phyloP scores from a whole-genome alignment of 2,329 filamentous ascomycete species.

The Sordariomycetes sp. region DNA sequence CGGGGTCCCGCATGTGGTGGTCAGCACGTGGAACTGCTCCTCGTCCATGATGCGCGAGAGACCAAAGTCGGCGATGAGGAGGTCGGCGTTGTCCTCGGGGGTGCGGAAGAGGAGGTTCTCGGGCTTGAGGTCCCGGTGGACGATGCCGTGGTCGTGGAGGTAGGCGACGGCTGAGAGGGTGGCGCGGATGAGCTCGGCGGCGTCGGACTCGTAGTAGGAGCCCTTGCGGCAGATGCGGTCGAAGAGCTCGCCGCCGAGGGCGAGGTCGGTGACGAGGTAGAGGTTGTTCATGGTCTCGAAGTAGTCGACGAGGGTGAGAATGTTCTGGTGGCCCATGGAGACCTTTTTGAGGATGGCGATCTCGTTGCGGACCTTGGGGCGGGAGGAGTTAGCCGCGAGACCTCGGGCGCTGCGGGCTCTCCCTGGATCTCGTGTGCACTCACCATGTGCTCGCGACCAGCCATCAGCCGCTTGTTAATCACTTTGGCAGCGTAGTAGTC shows the following conservation, averaged over 20 bases:
- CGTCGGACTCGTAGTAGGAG: constrained; percentile 96
- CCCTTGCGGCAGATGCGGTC: constrained; percentile 98
- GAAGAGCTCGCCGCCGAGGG: constrained; percentile 91
- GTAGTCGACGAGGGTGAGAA: constrained; percentile 94
- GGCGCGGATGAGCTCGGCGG: constrained; percentile 86
- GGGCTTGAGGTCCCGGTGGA: constrained; percentile 94
- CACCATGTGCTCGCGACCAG: constrained; percentile 96
- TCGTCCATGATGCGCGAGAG: constrained; percentile 97
- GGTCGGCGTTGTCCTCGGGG: constrained; percentile 92
- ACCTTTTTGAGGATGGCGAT: constrained; percentile 95
- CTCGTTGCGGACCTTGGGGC: constrained; percentile 76
- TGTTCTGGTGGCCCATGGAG: constrained; percentile 99
- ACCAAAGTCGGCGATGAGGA: constrained; percentile 95
- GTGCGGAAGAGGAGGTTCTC: constrained; percentile 96
- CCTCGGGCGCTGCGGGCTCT: background rate
- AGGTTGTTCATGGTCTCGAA: constrained; percentile 99
- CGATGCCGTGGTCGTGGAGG: constrained; percentile 95
- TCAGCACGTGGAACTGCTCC: constrained; percentile 94
- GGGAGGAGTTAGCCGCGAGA: background rate
- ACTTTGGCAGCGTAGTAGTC: constrained; percentile 98
- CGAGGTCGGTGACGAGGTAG: constrained; percentile 94
- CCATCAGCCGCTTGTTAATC: constrained; percentile 98
- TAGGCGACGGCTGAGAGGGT: constrained; percentile 97
- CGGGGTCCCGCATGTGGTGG: constrained; percentile 93
- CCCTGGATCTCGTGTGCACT: constrained; percentile 9